A percentile compares a stretch with the other conserved stretches of the same genome.
These are phyloP conservation scores for Elsinoe australis DNA, from an alignment of 2,329 filamentous ascomycete species.

Conservation along the genomic window DNA sequence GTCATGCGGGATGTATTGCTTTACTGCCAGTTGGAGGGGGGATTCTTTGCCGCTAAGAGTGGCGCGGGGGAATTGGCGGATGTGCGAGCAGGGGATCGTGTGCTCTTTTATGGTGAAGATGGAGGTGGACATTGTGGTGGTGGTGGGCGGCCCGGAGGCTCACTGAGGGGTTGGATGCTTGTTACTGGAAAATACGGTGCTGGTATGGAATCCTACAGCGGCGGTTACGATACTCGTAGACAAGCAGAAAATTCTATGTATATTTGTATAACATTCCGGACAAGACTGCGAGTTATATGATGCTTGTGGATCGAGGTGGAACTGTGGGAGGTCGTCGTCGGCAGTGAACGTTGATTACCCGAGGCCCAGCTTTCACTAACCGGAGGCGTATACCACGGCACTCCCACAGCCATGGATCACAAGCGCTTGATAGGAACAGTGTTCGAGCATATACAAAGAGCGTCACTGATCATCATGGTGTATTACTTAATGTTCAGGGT, in stretches of 20 bases:
- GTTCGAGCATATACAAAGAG: too few relatives aligned
- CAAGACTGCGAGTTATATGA: not conserved
- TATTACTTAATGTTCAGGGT: not conserved
- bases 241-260: too few relatives aligned
- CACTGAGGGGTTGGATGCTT: not conserved
- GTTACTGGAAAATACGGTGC: not conserved
- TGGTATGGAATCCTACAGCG: not conserved
- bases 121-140: conserved; percentile 33
- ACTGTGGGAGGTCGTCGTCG: not conserved
- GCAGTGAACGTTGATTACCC: conserved; percentile 9
- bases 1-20: conserved; percentile 71
- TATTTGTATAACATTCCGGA: too few relatives aligned
- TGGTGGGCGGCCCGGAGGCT: not conserved
- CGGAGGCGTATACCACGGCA: not conserved
- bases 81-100: conserved; percentile 63
- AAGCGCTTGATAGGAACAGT: too few relatives aligned
- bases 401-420: not conserved
- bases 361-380: not conserved
- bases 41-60: conserved; percentile 68
- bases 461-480: too few relatives aligned
- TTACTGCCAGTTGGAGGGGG: conserved; percentile 64
- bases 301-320: not conserved
- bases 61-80: conserved; percentile 71
- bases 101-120: conserved; percentile 65
- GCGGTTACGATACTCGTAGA: too few relatives aligned